Base-by-base conservation (phyloP, 176 grass and related monocot species). In the Oryza glaberrima region DNA sequence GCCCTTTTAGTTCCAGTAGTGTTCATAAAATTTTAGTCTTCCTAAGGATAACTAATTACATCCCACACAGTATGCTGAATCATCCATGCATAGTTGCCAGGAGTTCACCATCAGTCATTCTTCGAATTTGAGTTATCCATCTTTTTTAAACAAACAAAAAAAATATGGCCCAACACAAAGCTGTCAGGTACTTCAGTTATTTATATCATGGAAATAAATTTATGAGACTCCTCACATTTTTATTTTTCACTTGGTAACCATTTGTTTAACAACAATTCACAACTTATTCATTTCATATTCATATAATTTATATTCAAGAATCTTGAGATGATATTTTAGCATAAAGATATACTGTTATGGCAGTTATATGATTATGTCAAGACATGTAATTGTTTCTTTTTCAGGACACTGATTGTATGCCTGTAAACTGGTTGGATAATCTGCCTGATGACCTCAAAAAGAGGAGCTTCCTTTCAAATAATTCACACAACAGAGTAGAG, bases 331-430 rank as follows among this genome's bases (percentile, higher is more conserved):
- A 72, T 67, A 15, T 43, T 79, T 30, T 46, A 25, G 65, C 65
- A 69, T 69, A 30, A 25, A 69, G 46, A 40, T 84, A 71, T 67
- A 35, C 66, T 67, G 34, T 60, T 58, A 61, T n/a, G 54, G 5
- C 16, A 56, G 13, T 4, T 49, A 49, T 44, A 44, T 44, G 43
- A 14, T 49, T 77, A 81, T 19, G 6, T 68, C 47, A 56, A 47
- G 81, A 77, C 34, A 28, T 40, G 70, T 72, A 87, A 77, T 47
- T 73, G 32, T 74, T 77, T 14, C 47, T 58, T 68, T 52, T 91
- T 85, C 81, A 94, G 92, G 92, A 94, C 76, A 91, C 85, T 85
- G 89, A 94, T 81, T 89, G 92, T 72, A 94, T 94, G 92, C 89
- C 92, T 79, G 34, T 85, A 58, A 86, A 85, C 83, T 86, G 77